Evolutionary conservation across 2,329 filamentous ascomycete genomes (phyloP).

Genomic region (Tolypocladium sp.): DNA sequence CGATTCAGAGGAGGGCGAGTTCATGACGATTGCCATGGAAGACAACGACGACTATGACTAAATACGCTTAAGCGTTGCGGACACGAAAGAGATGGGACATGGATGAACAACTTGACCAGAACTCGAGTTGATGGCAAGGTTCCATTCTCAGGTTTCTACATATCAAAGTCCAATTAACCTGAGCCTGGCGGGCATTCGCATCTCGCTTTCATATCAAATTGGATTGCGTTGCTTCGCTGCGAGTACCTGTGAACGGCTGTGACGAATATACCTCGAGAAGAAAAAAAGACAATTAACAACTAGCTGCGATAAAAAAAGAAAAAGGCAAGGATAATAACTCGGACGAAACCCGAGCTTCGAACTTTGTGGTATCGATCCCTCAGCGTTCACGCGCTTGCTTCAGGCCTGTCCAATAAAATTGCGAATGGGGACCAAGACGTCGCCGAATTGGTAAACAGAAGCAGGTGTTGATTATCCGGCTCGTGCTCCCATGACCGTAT

Average conservation of each 20-base stretch:
- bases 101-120: neutral
- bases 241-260: neutral
- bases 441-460: neutral
- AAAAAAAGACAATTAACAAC: neutral
- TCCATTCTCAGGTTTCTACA: conserved; percentile 5
- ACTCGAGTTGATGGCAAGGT: neutral
- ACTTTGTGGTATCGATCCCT: conserved; percentile 7
- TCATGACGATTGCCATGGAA: conserved; percentile 2
- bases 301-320: conserved; percentile 2
- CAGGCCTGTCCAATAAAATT: conserved; percentile 8
- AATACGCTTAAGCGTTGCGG: neutral
- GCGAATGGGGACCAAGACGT: conserved; percentile 9
- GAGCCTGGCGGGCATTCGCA: neutral
- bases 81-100: neutral
- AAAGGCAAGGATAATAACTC: conserved; percentile 1
- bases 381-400: conserved; percentile 3
- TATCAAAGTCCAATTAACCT: conserved; percentile 1
- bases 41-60: conserved; percentile 18
- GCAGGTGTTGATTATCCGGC: neutral
- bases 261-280: neutral
- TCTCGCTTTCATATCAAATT: neutral
- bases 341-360: conserved; percentile 1
- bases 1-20: conserved; percentile 21
- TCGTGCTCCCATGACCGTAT: conserved; percentile 5
- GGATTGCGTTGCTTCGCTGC: neutral